Percentiles rank a stretch among this genome's conserved stretches.
These are phyloP conservation scores for Fraxinus albicans DNA, from an alignment of 305 asterid genomes.

Conservation along the genomic window DNA sequence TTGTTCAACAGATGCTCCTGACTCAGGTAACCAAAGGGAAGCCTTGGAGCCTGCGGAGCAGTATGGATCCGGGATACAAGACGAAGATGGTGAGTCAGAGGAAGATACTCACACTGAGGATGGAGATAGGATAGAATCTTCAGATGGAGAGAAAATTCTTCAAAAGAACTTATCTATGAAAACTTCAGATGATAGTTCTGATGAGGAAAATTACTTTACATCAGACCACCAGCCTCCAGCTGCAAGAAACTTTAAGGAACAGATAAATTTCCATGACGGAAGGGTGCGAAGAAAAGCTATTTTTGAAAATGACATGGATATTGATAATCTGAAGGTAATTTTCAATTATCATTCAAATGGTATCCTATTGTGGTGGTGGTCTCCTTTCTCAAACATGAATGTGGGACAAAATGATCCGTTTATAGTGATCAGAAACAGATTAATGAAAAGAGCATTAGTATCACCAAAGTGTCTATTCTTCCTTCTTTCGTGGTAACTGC, in stretches of 20 bases:
- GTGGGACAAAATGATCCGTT: background rate
- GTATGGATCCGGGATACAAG: conserved; percentile 37
- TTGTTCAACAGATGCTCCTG: conserved; percentile 37
- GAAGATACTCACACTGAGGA: conserved; percentile 54
- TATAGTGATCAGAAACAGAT: background rate
- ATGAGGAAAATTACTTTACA: conserved; percentile 47
- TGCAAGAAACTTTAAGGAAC: conserved; percentile 47
- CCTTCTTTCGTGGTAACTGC: background rate
- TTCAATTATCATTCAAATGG: background rate
- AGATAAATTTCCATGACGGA: conserved; percentile 66
- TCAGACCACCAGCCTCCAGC: conserved; percentile 39
- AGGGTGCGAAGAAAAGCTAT: conserved; percentile 92
- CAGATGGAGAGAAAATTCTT: conserved; percentile 28
- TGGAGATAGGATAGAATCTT: conserved; percentile 34
- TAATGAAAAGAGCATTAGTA: background rate
- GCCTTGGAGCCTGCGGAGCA: conserved; percentile 42
- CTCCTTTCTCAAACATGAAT: background rate
- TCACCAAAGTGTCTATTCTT: background rate
- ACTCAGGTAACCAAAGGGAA: conserved; percentile 24
- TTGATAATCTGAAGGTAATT: conserved; percentile 50
- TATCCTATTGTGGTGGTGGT: background rate
- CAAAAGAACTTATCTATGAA: conserved; percentile 26
- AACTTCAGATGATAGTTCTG: conserved; percentile 49
- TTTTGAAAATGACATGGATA: conserved; percentile 60
- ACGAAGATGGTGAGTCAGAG: conserved; percentile 42